Base-by-base conservation (phyloP, 371 early-diverging fungal genomes). In the Racocetra persica region DNA sequence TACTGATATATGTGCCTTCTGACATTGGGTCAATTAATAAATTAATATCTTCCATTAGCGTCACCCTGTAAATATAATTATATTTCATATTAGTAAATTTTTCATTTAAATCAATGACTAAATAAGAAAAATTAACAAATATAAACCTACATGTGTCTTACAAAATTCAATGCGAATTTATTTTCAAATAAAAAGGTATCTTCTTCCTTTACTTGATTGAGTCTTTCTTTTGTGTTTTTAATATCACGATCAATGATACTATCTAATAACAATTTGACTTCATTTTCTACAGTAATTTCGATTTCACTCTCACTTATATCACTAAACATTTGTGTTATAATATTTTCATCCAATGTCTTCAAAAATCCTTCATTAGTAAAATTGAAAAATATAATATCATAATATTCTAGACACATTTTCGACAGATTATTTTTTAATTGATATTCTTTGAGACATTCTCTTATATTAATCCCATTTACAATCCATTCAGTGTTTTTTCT, bases 361-460 rank as follows among this genome's bases (percentile, higher is more conserved):
- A 77, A 77, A 7, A 41, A 63, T 11, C 65, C 45, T 51, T 77
- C n/a, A 0, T 73, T 45, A 16, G 62, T 41, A 77, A 24, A 41
- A 77, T 77, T 77, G 77, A 77, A 77, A 62, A 77, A 77, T 62
- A 63, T 67, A n/a, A 67, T 10, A 67, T 67, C 67, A 41, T 67
- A 41, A 41, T 67, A 67, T 20, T 67, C 67, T n/a, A 1, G 20
- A 2, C 14, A 38, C 41, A 5, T 66, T 20, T 66, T 66, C 5
- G 20, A 20, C 45, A 14, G 77, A 63, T 63, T 77, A 18, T 74
- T 32, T 13, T 77, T 38, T 41, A 51, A 59, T 28, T 63, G 77
- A 22, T 77, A 77, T 77, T 49, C 6, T 65, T 59, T 77, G 22
- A 77, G 51, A 41, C 63, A 4, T 59, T 63, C 63, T 41, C 63